Evolutionary conservation across 805 yeast genomes (phyloP), one percentile per base, ranked within the genome.

Genomic region (Lipomyces chichibuensis): DNA sequence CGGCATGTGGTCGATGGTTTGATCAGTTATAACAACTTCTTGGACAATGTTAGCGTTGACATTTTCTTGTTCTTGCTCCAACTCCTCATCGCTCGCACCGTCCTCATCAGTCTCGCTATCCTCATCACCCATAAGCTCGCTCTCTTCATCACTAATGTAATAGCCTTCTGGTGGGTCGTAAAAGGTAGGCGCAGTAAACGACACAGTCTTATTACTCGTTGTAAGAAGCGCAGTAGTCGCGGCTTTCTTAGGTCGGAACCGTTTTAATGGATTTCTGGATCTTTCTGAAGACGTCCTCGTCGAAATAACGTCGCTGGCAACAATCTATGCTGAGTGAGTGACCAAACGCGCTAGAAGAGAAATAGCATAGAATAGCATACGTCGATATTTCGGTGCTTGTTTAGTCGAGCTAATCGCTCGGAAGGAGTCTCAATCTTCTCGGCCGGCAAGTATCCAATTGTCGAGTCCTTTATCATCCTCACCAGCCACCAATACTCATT

Each of bases 401-500:
- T 95, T 53, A 93, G 81, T 64, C 98, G 83, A 0, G 99, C 99
- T 63, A 95, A 79, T 66, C 98, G 82, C 78, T 95, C 99, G 58
- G 87, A 89, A 69, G 91, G 92, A 0, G 97, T 91, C 77, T 95
- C 99, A 49, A 95, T 80, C 65, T 95, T 87, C 77, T 95, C 99
- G 0, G 98, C 98, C 0, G 99, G 99, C 1, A 96, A 96, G 80
- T 93, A 95, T 0, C 99, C 99, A 62, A 94, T 87, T 71, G 87
- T 84, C 2, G 88, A 88, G 75, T 87, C 90, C 57, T 76, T 77
- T 54, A 81, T 81, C 67, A 82, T 76, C 73, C 84, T 77, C 72
- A 95, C 94, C 11, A 94, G 81, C 98, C 99, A 95, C 99, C 99
- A 95, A 79, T 95, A 95, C 68, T 91, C 85, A 78, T 95, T 97